These are phyloP conservation scores for Tylopilus vinaceipallidus DNA, from an alignment of 768 basidiomycete species.

Conservation along the genomic window DNA sequence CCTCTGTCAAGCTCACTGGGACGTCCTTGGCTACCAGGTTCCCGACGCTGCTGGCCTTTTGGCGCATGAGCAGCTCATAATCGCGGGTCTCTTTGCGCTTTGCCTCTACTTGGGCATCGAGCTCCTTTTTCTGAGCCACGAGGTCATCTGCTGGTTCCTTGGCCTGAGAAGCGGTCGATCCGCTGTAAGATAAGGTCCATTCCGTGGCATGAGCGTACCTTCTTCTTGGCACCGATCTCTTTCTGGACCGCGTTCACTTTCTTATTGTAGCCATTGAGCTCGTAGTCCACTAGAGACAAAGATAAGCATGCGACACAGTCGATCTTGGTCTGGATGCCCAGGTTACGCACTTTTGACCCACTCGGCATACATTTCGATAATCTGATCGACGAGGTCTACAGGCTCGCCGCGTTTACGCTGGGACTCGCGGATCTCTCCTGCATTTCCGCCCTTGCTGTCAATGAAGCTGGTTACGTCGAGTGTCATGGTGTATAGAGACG, in stretches of 20 bases:
- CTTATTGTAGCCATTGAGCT: constrained; percentile 73
- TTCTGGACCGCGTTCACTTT: constrained; percentile 91
- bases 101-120: constrained; percentile 77
- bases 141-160: constrained; percentile 91
- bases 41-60: constrained; percentile 79
- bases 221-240: constrained; percentile 91
- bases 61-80: constrained; percentile 73
- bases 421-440: constrained; percentile 85
- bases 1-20: constrained; percentile 87
- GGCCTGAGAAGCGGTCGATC: constrained; percentile 48
- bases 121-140: constrained; percentile 75
- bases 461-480: constrained; percentile 80
- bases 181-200: background rate
- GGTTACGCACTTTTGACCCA: constrained; percentile 89
- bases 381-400: constrained; percentile 91
- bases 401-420: constrained; percentile 88
- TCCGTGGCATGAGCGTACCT: constrained; percentile 45
- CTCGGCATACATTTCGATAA: constrained; percentile 86
- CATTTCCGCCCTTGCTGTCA: constrained; percentile 88
- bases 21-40: constrained; percentile 90
- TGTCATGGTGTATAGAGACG: constrained; percentile 52
- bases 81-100: constrained; percentile 77
- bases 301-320: background rate
- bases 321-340: background rate
- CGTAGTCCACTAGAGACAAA: constrained; percentile 71